These are phyloP conservation scores for Saccharum spontaneum DNA, from an alignment of 176 grass and related monocot genomes.

Conservation along the genomic window DNA sequence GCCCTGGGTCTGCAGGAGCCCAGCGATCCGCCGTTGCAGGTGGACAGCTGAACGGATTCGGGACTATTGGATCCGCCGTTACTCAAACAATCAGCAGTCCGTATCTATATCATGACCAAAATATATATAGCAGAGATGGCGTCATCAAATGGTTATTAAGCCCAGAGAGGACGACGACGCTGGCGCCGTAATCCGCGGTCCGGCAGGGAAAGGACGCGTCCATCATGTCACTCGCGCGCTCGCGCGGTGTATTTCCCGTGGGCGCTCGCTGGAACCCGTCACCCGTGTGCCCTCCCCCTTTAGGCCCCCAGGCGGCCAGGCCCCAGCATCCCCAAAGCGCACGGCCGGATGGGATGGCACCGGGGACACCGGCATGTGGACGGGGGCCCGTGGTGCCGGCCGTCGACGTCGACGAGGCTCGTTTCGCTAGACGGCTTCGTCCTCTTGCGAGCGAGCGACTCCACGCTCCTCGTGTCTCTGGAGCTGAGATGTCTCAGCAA, in stretches of 20 bases:
- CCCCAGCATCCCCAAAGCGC: neutral
- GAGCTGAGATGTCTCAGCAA: neutral
- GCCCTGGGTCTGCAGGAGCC: no score
- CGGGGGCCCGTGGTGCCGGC: slow-evolving; percentile 10
- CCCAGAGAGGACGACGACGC: neutral
- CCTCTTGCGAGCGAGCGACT: neutral
- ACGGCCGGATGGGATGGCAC: slow-evolving; percentile 4
- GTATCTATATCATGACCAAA: neutral
- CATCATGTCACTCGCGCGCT: no score
- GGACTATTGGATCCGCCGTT: neutral
- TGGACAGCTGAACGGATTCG: neutral
- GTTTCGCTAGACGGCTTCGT: neutral
- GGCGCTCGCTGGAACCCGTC: neutral
- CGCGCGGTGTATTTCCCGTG: slow-evolving; percentile 15
- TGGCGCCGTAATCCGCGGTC: neutral
- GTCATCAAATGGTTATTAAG: neutral
- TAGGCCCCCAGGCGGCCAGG: neutral
- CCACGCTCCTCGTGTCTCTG: neutral
- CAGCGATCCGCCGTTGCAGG: no score
- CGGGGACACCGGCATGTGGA: slow-evolving; percentile 20
- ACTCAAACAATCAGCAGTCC: neutral
- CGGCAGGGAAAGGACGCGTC: neutral
- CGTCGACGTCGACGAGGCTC: neutral
- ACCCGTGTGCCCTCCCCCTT: slow-evolving; percentile 4
- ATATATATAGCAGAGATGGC: no score